Percentiles rank a stretch among this genome's conserved stretches.
phyloP scores from a whole-genome alignment of 78 protist genomes.

The Speleostelium caveatum region DNA sequence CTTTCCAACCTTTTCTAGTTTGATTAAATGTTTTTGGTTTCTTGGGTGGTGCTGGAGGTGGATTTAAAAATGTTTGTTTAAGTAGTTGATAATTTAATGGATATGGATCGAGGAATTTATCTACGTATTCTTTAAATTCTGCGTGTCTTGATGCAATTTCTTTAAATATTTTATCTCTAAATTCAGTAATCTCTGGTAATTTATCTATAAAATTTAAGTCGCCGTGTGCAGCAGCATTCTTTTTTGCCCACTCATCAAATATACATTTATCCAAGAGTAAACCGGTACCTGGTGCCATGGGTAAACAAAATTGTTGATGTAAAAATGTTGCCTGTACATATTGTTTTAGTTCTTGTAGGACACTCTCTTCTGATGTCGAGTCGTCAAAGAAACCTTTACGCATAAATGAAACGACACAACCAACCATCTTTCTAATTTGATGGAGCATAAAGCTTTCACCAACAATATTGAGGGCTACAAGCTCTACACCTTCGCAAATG shows the following conservation, averaged over 20 bases:
- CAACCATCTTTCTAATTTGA: constrained; percentile 86
- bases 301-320: constrained; percentile 35
- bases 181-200: constrained; percentile 11
- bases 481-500: constrained; percentile 56
- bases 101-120: constrained; percentile 37
- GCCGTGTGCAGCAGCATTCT: constrained; percentile 21
- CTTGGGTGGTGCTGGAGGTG: constrained; percentile 50
- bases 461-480: constrained; percentile 54
- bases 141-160: constrained; percentile 31
- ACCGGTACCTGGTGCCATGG: constrained; percentile 79
- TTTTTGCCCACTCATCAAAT: constrained; percentile 32
- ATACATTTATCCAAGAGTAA: constrained; percentile 58
- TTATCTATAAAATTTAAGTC: constrained; percentile 17
- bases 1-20: constrained; percentile 4
- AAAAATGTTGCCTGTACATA: constrained; percentile 23
- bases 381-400: constrained; percentile 53
- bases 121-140: constrained; percentile 17
- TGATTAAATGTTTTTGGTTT: neutral
- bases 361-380: neutral
- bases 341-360: neutral
- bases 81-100: constrained; percentile 29
- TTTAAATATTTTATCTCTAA: constrained; percentile 35
- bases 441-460: constrained; percentile 85
- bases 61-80: constrained; percentile 14
- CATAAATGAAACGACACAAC: constrained; percentile 44